These are phyloP conservation scores for Teratosphaeria viscida DNA, from an alignment of 2,329 filamentous ascomycete species.

Conservation along the genomic window DNA sequence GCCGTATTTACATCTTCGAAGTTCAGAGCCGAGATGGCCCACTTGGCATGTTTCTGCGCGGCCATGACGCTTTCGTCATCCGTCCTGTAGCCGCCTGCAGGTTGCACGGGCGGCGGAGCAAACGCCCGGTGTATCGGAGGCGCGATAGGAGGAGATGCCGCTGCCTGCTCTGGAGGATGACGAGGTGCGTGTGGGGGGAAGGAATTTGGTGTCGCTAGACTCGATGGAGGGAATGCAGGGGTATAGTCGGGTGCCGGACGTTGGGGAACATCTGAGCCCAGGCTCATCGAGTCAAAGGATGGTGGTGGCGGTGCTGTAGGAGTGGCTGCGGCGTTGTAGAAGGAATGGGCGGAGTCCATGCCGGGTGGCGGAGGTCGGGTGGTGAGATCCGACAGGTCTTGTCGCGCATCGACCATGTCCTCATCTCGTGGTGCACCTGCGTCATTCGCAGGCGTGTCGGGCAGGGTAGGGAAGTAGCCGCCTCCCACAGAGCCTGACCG, in stretches of 20 bases:
- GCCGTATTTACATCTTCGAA: conserved; percentile 93
- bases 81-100: conserved; percentile 36
- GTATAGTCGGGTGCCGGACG: background rate
- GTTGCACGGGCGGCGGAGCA: conserved; percentile 1
- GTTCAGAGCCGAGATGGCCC: conserved; percentile 91
- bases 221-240: background rate
- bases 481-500: conserved; percentile 42
- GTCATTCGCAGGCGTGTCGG: conserved; percentile 25
- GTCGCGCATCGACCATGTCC: background rate
- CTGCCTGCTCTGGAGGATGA: background rate
- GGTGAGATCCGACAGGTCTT: background rate
- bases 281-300: background rate
- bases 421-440: background rate
- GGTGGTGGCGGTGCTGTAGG: background rate
- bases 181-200: background rate
- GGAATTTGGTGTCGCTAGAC: background rate
- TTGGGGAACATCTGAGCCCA: background rate
- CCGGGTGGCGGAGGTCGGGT: background rate
- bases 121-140: background rate
- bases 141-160: background rate
- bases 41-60: conserved; percentile 92
- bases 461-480: conserved; percentile 48
- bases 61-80: conserved; percentile 63
- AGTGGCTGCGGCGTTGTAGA: background rate
- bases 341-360: background rate